Conservation (phyloP, 2,329 filamentous ascomycete genomes). For the Paramyrothecium roridum region DNA sequence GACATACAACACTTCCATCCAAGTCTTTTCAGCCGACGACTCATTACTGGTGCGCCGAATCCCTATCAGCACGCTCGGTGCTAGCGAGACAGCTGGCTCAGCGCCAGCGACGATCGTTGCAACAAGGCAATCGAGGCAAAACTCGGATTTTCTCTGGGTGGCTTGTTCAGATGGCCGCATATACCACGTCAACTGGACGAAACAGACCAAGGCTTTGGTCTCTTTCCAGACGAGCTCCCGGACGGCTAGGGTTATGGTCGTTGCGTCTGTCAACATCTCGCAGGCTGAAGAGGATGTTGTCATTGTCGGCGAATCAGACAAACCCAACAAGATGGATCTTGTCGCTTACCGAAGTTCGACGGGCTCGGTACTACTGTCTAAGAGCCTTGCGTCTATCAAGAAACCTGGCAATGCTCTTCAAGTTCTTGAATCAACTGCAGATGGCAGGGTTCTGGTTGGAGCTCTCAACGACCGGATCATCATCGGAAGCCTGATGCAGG, state of each 20-base stretch:
- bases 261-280: slow-evolving; percentile 35
- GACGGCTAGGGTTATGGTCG: slow-evolving; percentile 42
- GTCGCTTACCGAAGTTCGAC: slow-evolving; percentile 40
- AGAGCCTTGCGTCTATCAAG: slow-evolving; percentile 32
- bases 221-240: slow-evolving; percentile 39
- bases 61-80: slow-evolving; percentile 36
- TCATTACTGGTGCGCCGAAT: slow-evolving; percentile 79
- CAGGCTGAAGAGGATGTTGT: slow-evolving; percentile 38
- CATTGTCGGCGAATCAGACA: slow-evolving; percentile 42
- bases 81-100: slow-evolving; percentile 17
- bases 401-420: slow-evolving; percentile 32
- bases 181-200: slow-evolving; percentile 58
- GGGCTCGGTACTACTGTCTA: slow-evolving; percentile 22
- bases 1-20: slow-evolving; percentile 69
- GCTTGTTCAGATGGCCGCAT: slow-evolving; percentile 56
- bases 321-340: slow-evolving; percentile 31
- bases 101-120: slow-evolving; percentile 34
- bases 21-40: slow-evolving; percentile 76
- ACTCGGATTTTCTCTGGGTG: slow-evolving; percentile 54
- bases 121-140: slow-evolving; percentile 33
- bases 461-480: slow-evolving; percentile 34
- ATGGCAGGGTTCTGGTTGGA: slow-evolving; percentile 54
- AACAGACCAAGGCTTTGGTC: slow-evolving; percentile 36
- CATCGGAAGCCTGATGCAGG: slow-evolving; percentile 23
- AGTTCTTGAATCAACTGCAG: slow-evolving; percentile 44